A percentile compares a stretch with the other conserved stretches of the same genome.
phyloP scores from a whole-genome alignment of 2,329 filamentous ascomycete genomes.

The Coleophoma crateriformis region DNA sequence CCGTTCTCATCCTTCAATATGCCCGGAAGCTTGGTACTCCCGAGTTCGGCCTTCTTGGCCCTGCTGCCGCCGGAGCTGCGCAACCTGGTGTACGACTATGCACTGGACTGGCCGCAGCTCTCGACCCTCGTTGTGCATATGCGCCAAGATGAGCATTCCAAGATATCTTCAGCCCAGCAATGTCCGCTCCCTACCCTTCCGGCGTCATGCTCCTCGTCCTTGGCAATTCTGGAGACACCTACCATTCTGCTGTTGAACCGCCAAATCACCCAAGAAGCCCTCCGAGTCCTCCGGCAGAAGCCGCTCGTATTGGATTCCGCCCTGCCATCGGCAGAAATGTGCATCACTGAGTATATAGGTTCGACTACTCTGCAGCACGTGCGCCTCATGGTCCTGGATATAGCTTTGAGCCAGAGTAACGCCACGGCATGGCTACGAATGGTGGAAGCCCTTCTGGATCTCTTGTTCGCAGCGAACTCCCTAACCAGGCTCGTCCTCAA shows the following conservation, averaged over 20 bases:
- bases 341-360: slow-evolving; percentile 14
- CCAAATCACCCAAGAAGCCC: slow-evolving; percentile 26
- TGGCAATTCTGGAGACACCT: slow-evolving; percentile 17
- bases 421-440: slow-evolving; percentile 4
- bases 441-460: slow-evolving; percentile 11
- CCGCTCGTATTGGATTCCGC: slow-evolving; percentile 19
- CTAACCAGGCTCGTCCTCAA: slow-evolving; percentile 7
- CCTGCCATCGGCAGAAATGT: slow-evolving; percentile 7
- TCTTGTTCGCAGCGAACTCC: slow-evolving; percentile 9
- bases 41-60: slow-evolving; percentile 1
- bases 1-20: too few relatives aligned
- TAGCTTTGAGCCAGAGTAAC: slow-evolving; percentile 6
- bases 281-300: slow-evolving; percentile 21
- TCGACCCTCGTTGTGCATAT: background rate
- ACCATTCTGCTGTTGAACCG: slow-evolving; percentile 28
- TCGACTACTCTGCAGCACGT: slow-evolving; percentile 9
- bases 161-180: background rate
- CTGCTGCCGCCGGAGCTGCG: slow-evolving; percentile 7
- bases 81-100: slow-evolving; percentile 8
- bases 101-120: slow-evolving; percentile 7
- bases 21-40: too few relatives aligned
- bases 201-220: background rate
- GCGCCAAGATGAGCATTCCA: background rate
- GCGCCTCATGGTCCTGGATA: slow-evolving; percentile 10
- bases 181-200: background rate